Evolutionary conservation across 1,284 basidiomycete species (phyloP).

Genomic region (Schizophyllum amplum): DNA sequence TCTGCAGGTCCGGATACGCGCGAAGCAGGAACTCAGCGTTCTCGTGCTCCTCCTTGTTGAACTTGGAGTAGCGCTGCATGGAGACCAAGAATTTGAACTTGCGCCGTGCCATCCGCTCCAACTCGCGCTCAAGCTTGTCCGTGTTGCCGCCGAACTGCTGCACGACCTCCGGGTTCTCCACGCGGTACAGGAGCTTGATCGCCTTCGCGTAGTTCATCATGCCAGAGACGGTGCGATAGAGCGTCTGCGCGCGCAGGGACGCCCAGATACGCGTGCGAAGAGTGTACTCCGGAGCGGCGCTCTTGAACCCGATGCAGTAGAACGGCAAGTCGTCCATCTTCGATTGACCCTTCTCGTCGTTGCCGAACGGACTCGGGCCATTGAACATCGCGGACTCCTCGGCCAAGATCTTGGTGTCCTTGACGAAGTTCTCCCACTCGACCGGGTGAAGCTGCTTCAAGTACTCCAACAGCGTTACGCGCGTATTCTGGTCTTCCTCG

Average conservation of each 20-base stretch:
- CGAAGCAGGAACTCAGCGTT: slow-evolving; percentile 97
- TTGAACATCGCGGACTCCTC: slow-evolving; percentile 90
- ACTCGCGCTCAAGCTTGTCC: slow-evolving; percentile 92
- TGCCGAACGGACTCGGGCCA: slow-evolving; percentile 70
- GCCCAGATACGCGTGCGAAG: slow-evolving; percentile 99
- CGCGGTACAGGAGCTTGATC: slow-evolving; percentile 98
- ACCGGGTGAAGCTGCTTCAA: slow-evolving; percentile 97
- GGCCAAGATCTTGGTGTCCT: slow-evolving; percentile 98
- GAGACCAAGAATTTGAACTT: slow-evolving; percentile 99
- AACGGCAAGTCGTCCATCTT: slow-evolving; percentile 95
- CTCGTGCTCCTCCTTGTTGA: slow-evolving; percentile 99
- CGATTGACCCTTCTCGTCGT: slow-evolving; percentile 81
- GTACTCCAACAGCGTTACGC: slow-evolving; percentile 93
- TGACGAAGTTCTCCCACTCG: slow-evolving; percentile 99
- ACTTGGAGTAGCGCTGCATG: slow-evolving; percentile 99
- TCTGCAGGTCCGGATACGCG: slow-evolving; percentile 98
- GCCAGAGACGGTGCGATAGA: slow-evolving; percentile 97
- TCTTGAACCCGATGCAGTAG: slow-evolving; percentile 99
- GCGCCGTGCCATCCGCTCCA: slow-evolving; percentile 94
- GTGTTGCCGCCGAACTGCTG: slow-evolving; percentile 97
- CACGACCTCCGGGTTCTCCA: slow-evolving; percentile 98
- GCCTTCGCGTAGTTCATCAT: slow-evolving; percentile 99
- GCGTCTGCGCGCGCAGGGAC: slow-evolving; percentile 94
- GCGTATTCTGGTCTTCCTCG: slow-evolving; percentile 92
- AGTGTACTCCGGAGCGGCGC: slow-evolving; percentile 96